phyloP scores from a whole-genome alignment of 2,329 filamentous ascomycete genomes.

The Calonectria naviculata region DNA sequence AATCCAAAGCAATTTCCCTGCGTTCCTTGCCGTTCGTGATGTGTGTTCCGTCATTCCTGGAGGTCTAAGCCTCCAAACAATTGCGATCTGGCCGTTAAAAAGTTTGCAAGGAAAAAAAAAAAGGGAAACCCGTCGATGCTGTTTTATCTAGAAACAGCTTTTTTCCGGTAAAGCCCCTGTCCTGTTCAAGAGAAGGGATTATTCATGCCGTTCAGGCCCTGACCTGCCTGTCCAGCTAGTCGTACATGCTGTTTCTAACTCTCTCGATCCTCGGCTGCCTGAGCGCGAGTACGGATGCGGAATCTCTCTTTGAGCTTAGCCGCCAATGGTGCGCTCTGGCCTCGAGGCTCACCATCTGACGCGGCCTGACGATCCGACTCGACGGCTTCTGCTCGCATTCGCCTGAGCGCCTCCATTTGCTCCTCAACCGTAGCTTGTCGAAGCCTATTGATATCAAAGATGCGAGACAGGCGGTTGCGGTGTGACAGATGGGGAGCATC shows the following conservation, averaged over 20 bases:
- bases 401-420: conserved; percentile 69
- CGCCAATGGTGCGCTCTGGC: conserved; percentile 57
- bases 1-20: conserved; percentile 2
- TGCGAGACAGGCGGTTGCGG: conserved; percentile 59
- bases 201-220: not conserved
- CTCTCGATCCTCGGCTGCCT: conserved; percentile 40
- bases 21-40: not conserved
- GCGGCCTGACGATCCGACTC: conserved; percentile 31
- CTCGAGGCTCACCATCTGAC: conserved; percentile 47
- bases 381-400: conserved; percentile 46
- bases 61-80: not conserved
- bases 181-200: not conserved
- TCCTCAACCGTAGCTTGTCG: conserved; percentile 70
- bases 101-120: not conserved
- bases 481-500: conserved; percentile 48
- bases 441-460: conserved; percentile 67
- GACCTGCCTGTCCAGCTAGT: not conserved
- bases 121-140: too few relatives aligned
- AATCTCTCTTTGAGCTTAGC: conserved; percentile 65
- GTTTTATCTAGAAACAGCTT: not conserved
- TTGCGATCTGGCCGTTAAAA: not conserved
- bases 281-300: conserved; percentile 60
- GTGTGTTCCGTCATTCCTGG: not conserved
- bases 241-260: conserved; percentile 16
- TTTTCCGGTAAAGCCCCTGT: not conserved